Conservation (phyloP, 2,329 filamentous ascomycete species). For the Ophiostoma sp. region DNA sequence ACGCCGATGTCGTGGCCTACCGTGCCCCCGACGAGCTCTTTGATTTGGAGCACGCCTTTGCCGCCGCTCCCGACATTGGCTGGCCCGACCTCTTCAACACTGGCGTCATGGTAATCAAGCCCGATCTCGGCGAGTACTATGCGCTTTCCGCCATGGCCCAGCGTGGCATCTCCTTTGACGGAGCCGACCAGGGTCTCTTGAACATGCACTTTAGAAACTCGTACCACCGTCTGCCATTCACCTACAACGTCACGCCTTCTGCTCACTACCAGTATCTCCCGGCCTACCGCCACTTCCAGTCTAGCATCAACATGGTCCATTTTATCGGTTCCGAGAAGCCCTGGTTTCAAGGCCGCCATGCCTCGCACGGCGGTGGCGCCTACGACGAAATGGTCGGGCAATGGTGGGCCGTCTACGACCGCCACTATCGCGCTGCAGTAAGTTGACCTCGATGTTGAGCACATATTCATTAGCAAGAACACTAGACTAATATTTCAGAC, state of each 20-base stretch:
- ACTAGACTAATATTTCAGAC: constrained; percentile 9
- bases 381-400: constrained; percentile 78
- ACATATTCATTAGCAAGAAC: neutral
- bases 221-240: constrained; percentile 86
- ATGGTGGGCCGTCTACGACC: constrained; percentile 95
- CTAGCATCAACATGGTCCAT: constrained; percentile 82
- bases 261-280: constrained; percentile 97
- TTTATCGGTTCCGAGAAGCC: constrained; percentile 92
- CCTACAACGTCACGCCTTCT: constrained; percentile 95
- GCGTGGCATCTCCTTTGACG: constrained; percentile 88
- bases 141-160: constrained; percentile 78
- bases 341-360: constrained; percentile 64
- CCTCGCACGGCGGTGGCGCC: constrained; percentile 51
- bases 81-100: constrained; percentile 99
- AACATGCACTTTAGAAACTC: constrained; percentile 87
- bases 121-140: constrained; percentile 82
- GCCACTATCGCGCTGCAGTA: constrained; percentile 63
- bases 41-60: constrained; percentile 53
- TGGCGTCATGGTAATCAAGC: constrained; percentile 88
- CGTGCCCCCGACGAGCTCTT: constrained; percentile 92
- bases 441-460: constrained; percentile 27
- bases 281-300: constrained; percentile 88
- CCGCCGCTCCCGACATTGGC: constrained; percentile 85
- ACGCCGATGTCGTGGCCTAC: constrained; percentile 88
- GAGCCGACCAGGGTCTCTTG: constrained; percentile 88